Evolutionary conservation across 78 protist species (phyloP), one percentile per base, ranked within the genome.

Genomic region (Creolimax fragrantissima): DNA sequence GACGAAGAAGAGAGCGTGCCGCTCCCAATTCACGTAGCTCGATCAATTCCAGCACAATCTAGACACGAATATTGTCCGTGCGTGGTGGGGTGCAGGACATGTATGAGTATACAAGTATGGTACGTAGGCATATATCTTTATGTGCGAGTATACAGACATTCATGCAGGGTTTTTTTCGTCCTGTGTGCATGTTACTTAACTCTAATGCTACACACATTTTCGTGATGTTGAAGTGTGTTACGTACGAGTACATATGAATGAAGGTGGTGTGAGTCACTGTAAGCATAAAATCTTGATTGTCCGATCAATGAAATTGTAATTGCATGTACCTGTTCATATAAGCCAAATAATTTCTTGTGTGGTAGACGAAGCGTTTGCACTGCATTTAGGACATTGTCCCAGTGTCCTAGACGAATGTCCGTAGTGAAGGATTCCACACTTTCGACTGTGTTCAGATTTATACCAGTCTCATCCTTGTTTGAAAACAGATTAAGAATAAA

Each of bases 251-350:
- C n/a, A n/a, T n/a, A n/a, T n/a, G n/a, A n/a, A n/a, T n/a, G n/a
- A n/a, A n/a, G n/a, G n/a, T n/a, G n/a, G n/a, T n/a, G n/a, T n/a
- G n/a, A n/a, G n/a, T n/a, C n/a, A n/a, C n/a, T n/a, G n/a, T n/a
- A n/a, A n/a, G n/a, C n/a, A n/a, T n/a, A n/a, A n/a, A n/a, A n/a
- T n/a, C n/a, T n/a, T n/a, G n/a, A n/a, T n/a, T n/a, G n/a, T n/a
- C n/a, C n/a, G n/a, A n/a, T n/a, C n/a, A n/a, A n/a, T n/a, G n/a
- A n/a, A n/a, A n/a, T n/a, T n/a, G n/a, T n/a, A n/a, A n/a, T n/a
- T n/a, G n/a, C n/a, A n/a, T n/a, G 32, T 3, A 92, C 95, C 42
- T 96, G 98, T 85, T 97, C 98, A 92, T 94, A 95, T 36, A 97
- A 42, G 66, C 89, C 96, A 4, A 83, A 4, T 5, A 95, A 39